phyloP scores from a whole-genome alignment of 192 early-diverging fungal species.

The Backusella mclennaniae region DNA sequence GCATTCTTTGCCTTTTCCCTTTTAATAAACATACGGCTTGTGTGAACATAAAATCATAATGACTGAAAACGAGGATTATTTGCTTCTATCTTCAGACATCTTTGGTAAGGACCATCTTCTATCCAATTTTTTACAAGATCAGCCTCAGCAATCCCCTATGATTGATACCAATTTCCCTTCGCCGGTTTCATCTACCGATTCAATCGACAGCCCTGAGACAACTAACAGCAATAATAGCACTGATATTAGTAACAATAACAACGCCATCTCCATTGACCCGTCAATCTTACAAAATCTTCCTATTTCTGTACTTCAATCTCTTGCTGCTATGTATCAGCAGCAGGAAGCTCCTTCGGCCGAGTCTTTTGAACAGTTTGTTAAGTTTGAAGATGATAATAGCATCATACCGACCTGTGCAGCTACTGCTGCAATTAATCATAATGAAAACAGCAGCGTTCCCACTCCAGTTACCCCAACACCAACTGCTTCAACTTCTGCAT shows the following conservation, averaged over 20 bases:
- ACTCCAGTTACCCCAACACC: neutral
- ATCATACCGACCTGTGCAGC: neutral
- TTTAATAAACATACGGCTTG: neutral
- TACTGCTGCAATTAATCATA: neutral
- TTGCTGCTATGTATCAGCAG: constrained; percentile 19
- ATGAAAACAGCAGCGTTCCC: neutral
- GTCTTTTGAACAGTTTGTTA: constrained; percentile 29
- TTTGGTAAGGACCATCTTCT: constrained; percentile 13
- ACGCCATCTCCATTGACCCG: neutral
- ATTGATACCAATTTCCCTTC: constrained; percentile 15
- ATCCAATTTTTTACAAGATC: constrained; percentile 12
- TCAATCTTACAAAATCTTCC: constrained; percentile 2
- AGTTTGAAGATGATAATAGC: constrained; percentile 26
- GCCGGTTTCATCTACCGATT: neutral
- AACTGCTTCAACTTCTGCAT: neutral
- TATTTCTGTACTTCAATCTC: constrained; percentile 5
- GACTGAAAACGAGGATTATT: constrained; percentile 12
- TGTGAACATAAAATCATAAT: constrained; percentile 1
- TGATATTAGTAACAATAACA: neutral
- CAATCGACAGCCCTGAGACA: neutral
- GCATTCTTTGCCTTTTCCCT: neutral
- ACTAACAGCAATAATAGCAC: neutral
- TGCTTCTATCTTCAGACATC: constrained; percentile 8
- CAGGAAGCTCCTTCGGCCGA: neutral
- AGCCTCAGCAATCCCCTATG: neutral